A percentile compares a stretch with the other conserved stretches of the same genome.
Conservation (phyloP, 495 filamentous ascomycete genomes). For the Sordaria brevicollis region DNA sequence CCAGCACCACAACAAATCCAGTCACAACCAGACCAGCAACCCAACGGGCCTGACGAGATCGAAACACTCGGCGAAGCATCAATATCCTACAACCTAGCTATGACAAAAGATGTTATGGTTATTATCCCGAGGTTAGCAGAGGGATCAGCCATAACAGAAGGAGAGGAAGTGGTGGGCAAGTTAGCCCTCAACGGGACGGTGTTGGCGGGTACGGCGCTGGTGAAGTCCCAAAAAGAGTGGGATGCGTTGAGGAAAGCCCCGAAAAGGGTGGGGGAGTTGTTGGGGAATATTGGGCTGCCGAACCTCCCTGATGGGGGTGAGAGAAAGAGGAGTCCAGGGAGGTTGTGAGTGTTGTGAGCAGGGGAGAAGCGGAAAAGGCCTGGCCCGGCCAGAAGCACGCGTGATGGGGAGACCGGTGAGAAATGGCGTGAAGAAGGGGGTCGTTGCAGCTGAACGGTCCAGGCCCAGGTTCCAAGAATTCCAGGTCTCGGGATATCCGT, state of each 20-base stretch:
- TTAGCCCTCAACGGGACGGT: slow-evolving; percentile 69
- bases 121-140: slow-evolving; percentile 52
- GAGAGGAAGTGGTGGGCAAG: slow-evolving; percentile 40
- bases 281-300: slow-evolving; percentile 53
- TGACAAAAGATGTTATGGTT: slow-evolving; percentile 60
- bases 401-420: no score
- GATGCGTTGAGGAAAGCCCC: slow-evolving; percentile 44
- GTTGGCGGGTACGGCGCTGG: slow-evolving; percentile 71
- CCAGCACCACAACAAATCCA: background rate
- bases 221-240: slow-evolving; percentile 66
- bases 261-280: slow-evolving; percentile 39
- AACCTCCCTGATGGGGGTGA: background rate
- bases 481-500: no score
- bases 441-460: no score
- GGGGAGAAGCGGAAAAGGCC: background rate
- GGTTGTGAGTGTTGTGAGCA: background rate
- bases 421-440: no score
- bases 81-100: slow-evolving; percentile 72
- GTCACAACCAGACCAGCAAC: background rate
- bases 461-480: no score
- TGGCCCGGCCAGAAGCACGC: no score
- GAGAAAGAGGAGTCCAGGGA: background rate
- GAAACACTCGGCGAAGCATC: slow-evolving; percentile 33
- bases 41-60: background rate
- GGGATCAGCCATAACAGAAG: slow-evolving; percentile 22